These are phyloP conservation scores for Daldinia caldariorum DNA, from an alignment of 495 filamentous ascomycete genomes.

Conservation along the genomic window DNA sequence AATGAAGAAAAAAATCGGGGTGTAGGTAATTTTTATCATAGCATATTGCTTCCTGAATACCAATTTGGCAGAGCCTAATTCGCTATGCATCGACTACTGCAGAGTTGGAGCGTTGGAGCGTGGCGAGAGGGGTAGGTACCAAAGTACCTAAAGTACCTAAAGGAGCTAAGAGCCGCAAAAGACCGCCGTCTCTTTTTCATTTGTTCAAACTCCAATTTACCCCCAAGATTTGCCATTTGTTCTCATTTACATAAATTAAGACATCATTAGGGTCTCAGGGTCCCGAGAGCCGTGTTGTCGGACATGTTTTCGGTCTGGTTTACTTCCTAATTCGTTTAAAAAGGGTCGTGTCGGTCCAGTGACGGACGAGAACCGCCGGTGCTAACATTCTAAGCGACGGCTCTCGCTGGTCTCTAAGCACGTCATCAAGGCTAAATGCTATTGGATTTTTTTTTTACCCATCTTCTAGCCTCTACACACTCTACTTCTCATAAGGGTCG, in stretches of 20 bases:
- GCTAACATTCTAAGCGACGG: constrained; percentile 18
- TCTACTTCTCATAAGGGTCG: constrained; percentile 10
- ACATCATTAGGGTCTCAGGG: constrained; percentile 31
- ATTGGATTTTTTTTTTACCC: constrained; percentile 28
- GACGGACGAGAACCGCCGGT: constrained; percentile 37
- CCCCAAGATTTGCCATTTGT: constrained; percentile 5
- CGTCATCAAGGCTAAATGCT: constrained; percentile 57
- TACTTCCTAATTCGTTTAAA: constrained; percentile 11
- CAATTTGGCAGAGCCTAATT: constrained; percentile 6
- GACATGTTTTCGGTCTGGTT: constrained; percentile 6
- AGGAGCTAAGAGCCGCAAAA: neutral
- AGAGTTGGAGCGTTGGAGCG: too few relatives aligned
- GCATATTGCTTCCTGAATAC: constrained; percentile 19
- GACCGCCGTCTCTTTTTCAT: neutral
- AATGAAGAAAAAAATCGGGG: constrained; percentile 8
- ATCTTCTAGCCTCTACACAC: constrained; percentile 31
- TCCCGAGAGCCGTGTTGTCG: constrained; percentile 37
- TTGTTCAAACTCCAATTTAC: neutral
- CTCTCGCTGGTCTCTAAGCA: constrained; percentile 52
- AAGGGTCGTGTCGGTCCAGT: constrained; percentile 19
- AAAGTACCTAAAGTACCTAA: too few relatives aligned
- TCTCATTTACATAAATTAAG: constrained; percentile 28
- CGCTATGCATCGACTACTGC: neutral
- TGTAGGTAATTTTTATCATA: constrained; percentile 26
- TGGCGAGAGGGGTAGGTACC: neutral